Base-by-base conservation (phyloP, 345 rosid genomes). In the Brassica rapa region DNA sequence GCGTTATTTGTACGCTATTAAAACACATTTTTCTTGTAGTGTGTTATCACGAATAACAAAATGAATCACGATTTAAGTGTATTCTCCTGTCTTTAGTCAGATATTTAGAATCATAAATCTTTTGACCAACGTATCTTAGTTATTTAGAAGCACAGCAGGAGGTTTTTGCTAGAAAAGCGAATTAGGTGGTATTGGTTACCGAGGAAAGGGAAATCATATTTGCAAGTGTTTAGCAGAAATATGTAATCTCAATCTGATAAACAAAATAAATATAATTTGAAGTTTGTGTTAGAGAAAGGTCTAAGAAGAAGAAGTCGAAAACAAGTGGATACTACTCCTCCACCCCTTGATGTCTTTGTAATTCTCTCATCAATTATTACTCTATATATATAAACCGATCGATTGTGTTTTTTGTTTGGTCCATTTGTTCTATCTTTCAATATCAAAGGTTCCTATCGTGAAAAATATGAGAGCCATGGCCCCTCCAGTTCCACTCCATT, bases 341-440 rank as follows among this genome's bases (percentile, higher is more conserved):
- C 79, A 79, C 82, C 72, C 74, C 37, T 51, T 53, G 71, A 39
- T 85, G 89, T 87, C 93, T 77, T 68, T 82, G 30, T 78, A 85
- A 63, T 77, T 80, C 76, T 66, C 78, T 77, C 84, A 65, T 82
- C 86, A 70, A 88, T 83, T 64, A 74, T 80, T 39, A 7, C 4
- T 57, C 2, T 60, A 1, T 24, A 51, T 46, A 12, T 62, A 12
- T 35, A 14, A 62, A 23, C 6, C 14, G 6, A 9, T 10, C 2
- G n/a, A 59, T 30, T 79, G 68, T 14, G 46, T 73, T 19, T 85
- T 89, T 89, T 89, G 30, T 89, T 86, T 77, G 86, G 86, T 90
- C 84, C 89, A 85, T 91, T 93, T 93, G 91, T 91, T 70, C 89
- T 87, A 86, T 85, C 92, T 82, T 83, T 89, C 85, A 76, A 77